Evolutionary conservation across 768 basidiomycete genomes (phyloP).

Genomic region (Amanita brunnescens): DNA sequence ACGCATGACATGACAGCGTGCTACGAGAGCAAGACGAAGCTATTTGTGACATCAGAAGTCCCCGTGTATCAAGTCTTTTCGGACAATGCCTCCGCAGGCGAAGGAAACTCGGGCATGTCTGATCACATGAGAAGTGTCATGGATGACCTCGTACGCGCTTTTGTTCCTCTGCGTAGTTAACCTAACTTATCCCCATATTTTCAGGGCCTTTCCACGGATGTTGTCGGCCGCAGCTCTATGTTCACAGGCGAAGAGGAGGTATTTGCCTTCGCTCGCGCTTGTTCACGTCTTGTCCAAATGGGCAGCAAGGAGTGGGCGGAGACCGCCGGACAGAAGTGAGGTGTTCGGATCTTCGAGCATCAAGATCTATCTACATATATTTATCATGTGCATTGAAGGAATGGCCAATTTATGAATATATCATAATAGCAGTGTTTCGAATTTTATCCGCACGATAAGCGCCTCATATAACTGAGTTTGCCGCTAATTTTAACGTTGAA

Average conservation of each 20-base stretch:
- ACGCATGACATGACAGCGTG: constrained; percentile 44
- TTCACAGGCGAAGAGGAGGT: constrained; percentile 96
- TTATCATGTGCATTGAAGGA: neutral
- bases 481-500: neutral
- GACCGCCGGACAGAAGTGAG: constrained; percentile 30
- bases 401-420: neutral
- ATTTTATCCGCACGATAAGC: neutral
- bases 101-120: constrained; percentile 31
- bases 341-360: neutral
- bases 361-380: neutral
- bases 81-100: constrained; percentile 41
- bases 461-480: no score
- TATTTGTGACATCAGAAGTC: constrained; percentile 89
- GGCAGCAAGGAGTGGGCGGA: constrained; percentile 82
- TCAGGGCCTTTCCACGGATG: constrained; percentile 70
- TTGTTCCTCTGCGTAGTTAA: neutral
- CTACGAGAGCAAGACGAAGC: constrained; percentile 86
- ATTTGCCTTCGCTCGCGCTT: constrained; percentile 94
- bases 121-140: constrained; percentile 91
- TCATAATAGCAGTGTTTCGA: neutral
- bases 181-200: constrained; percentile 5
- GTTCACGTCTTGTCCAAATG: constrained; percentile 82
- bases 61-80: constrained; percentile 89
- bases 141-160: constrained; percentile 80
- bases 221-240: constrained; percentile 78